Evolutionary conservation across 2,329 filamentous ascomycete species (phyloP).

Genomic region (Colletotrichum karsti): DNA sequence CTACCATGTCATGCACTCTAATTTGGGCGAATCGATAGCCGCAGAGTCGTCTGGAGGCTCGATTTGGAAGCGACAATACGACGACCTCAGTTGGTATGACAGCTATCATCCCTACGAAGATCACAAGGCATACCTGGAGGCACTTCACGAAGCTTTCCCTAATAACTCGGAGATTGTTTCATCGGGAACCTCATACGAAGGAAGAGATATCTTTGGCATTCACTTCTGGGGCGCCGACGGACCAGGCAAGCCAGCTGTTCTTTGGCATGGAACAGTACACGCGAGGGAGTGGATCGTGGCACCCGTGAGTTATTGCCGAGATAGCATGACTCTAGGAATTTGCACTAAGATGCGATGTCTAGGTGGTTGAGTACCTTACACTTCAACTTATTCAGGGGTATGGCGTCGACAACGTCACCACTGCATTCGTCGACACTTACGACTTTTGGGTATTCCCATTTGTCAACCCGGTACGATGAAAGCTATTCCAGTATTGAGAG

Average conservation of each 20-base stretch:
- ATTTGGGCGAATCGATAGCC: conserved; percentile 38
- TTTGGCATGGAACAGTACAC: conserved; percentile 62
- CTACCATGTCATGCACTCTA: conserved; percentile 37
- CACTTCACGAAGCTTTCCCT: conserved; percentile 50
- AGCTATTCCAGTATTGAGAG: background rate
- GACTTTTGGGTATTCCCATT: conserved; percentile 64
- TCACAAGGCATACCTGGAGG: conserved; percentile 53
- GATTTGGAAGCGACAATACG: conserved; percentile 33
- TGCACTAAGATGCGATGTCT: background rate
- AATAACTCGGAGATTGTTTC: conserved; percentile 55
- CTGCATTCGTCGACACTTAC: conserved; percentile 59
- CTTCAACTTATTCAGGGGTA: conserved; percentile 54
- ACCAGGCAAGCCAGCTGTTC: conserved; percentile 54
- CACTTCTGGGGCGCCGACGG: conserved; percentile 55
- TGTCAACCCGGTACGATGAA: conserved; percentile 57
- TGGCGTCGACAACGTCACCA: conserved; percentile 41
- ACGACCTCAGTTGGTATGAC: conserved; percentile 55
- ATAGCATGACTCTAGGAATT: conserved; percentile 39
- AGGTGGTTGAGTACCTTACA: conserved; percentile 55
- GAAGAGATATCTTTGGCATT: conserved; percentile 64
- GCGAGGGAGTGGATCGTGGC: conserved; percentile 63
- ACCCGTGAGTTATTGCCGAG: conserved; percentile 50
- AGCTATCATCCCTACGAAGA: conserved; percentile 59
- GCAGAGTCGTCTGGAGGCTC: conserved; percentile 32
- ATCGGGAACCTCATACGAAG: conserved; percentile 53